Evolutionary conservation across 768 basidiomycete genomes (phyloP), one percentile per base, ranked within the genome.

Genomic region (Lactarius pseudohatsudake): DNA sequence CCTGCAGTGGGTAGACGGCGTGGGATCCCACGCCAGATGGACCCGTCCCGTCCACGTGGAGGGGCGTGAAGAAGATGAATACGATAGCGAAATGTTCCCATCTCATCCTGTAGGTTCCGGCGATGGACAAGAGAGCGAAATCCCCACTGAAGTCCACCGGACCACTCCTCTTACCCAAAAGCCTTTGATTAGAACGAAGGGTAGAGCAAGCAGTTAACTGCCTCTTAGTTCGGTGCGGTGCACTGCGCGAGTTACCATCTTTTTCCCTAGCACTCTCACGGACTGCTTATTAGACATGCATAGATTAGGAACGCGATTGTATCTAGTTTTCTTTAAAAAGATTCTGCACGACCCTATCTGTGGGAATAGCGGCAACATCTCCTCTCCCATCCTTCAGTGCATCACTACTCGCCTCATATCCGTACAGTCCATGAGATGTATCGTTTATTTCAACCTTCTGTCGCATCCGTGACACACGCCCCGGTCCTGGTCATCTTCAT

Each of bases 1-100:
- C 22, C 73, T 93, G 69, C 84, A 84, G 66, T 89, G 86, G 82
- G 83, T 93, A 57, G 91, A 92, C 73, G 88, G 90, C 10, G 77
- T 81, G 58, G 77, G 80, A 47, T 82, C 86, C 40, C 83, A 86
- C 68, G 77, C 83, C 45, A 85, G 85, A n/a, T 89, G 88, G 88
- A 79, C 79, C 15, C 77, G 80, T 66, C 78, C 81, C 10, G 71
- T 80, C 72, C 72, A 79, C 64, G 71, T 72, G 50, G 68, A 65
- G 26, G 64, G 50, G 3, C 57, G 30, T 5, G 82, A 80, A 28
- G 83, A 83, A n/a, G 80, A 79, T 13, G 78, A 78, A n/a, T 71
- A 66, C 28, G 75, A 75, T n/a, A 74, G 75, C 50, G 75, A 75
- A 38, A 56, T 57, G 10, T 65, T 76, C 10, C 70, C 76, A 8